Evolutionary conservation across 2,329 filamentous ascomycete genomes (phyloP).

Genomic region (Colletotrichum sp.): DNA sequence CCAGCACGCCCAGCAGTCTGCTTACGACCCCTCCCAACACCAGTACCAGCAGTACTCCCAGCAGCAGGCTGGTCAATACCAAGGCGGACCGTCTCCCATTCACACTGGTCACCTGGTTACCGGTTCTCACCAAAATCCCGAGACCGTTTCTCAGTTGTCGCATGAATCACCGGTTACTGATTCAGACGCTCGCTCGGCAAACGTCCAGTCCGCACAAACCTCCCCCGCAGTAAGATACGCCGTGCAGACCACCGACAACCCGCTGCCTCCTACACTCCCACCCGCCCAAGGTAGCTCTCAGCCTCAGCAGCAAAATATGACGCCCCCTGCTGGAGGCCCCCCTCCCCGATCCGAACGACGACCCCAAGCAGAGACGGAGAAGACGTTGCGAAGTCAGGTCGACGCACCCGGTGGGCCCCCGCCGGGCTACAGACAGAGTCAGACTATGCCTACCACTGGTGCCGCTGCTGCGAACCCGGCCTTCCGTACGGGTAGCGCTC

Average conservation of each 20-base stretch:
- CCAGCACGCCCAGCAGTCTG: constrained; percentile 38
- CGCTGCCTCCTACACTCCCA: constrained; percentile 23
- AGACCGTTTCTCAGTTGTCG: constrained; percentile 67
- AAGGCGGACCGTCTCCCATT: constrained; percentile 37
- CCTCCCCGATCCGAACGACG: constrained; percentile 45
- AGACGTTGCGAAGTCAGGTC: constrained; percentile 45
- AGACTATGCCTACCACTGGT: constrained; percentile 49
- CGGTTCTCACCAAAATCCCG: constrained; percentile 51
- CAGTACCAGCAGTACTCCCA: constrained; percentile 32
- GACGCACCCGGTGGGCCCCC: constrained; percentile 52
- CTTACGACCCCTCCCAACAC: constrained; percentile 44
- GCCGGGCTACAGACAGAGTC: constrained; percentile 57
- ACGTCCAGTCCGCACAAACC: constrained; percentile 48
- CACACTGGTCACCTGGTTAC: constrained; percentile 40
- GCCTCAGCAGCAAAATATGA: constrained; percentile 48
- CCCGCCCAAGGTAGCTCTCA: constrained; percentile 30
- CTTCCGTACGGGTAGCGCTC: constrained; percentile 45
- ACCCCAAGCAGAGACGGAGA: constrained; percentile 52
- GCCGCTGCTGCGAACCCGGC: constrained; percentile 36
- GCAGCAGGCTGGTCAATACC: constrained; percentile 31
- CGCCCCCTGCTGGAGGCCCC: constrained; percentile 49
- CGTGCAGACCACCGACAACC: constrained; percentile 29
- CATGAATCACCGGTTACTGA: constrained; percentile 64
- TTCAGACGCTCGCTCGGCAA: constrained; percentile 46
- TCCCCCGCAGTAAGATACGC: constrained; percentile 47